Conservation (phyloP, 2,329 filamentous ascomycete genomes). For the Alternaria tenuissima region DNA sequence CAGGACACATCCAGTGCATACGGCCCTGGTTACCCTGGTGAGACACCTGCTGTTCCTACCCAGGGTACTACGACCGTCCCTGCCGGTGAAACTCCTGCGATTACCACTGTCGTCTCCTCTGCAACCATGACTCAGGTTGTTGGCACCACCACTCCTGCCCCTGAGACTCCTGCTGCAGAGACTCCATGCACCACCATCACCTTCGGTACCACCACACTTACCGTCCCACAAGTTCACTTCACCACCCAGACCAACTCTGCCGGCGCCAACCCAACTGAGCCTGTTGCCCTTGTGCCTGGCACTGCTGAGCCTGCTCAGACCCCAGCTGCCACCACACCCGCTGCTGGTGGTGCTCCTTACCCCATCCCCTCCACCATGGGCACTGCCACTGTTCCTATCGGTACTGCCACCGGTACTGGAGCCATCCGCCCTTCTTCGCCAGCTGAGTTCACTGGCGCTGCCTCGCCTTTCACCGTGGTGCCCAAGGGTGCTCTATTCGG, state of each 20-base stretch:
- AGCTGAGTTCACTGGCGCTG: constrained; percentile 49
- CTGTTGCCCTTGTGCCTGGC: constrained; percentile 49
- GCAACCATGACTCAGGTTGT: neutral
- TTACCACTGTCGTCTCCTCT: constrained; percentile 1
- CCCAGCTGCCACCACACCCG: constrained; percentile 33
- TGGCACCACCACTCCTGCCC: constrained; percentile 4
- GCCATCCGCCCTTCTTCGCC: constrained; percentile 26
- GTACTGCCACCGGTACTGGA: constrained; percentile 38
- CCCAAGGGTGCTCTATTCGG: constrained; percentile 37
- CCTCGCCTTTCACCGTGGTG: constrained; percentile 34
- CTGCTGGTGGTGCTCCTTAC: constrained; percentile 26
- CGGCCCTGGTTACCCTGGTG: neutral
- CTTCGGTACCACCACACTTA: constrained; percentile 54
- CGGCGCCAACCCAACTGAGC: constrained; percentile 38
- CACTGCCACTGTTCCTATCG: constrained; percentile 21
- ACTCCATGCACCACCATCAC: constrained; percentile 52
- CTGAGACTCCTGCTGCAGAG: constrained; percentile 4
- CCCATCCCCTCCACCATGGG: constrained; percentile 36
- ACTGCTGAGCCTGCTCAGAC: constrained; percentile 39
- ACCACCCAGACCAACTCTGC: constrained; percentile 47
- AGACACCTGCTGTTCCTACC: constrained; percentile 16
- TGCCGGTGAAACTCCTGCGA: constrained; percentile 12
- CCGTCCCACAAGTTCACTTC: constrained; percentile 58
- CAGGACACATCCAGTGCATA: constrained; percentile 8
- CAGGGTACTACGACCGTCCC: constrained; percentile 9